Percentiles rank a stretch among this genome's conserved stretches.
Evolutionary conservation across 441 rosid species (phyloP).

Genomic region (Codiaeum variegatum): DNA sequence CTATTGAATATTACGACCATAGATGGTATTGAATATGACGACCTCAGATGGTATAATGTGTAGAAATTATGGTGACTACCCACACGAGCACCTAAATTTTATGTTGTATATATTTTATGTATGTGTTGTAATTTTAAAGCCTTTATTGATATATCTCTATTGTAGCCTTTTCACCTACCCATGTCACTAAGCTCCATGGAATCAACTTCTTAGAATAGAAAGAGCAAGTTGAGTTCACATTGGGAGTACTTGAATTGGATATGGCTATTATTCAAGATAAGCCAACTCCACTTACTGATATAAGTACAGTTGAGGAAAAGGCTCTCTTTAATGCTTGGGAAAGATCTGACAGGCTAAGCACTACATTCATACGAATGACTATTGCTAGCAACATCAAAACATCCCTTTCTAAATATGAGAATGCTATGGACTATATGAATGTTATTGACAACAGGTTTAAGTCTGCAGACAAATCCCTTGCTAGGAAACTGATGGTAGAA

Average conservation of each 20-base stretch:
- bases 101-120: neutral
- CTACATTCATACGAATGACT: too few relatives aligned
- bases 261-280: neutral
- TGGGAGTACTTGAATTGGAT: neutral
- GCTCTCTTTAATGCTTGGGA: neutral
- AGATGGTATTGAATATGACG: neutral
- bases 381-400: neutral
- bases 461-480: neutral
- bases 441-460: neutral
- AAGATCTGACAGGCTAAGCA: neutral
- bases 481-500: neutral
- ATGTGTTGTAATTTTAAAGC: neutral
- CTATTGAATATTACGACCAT: too few relatives aligned
- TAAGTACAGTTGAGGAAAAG: neutral
- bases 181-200: neutral
- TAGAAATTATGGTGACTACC: neutral
- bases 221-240: neutral
- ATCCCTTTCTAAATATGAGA: neutral
- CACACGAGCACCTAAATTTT: neutral
- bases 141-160: neutral
- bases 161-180: neutral
- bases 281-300: slow-evolving; percentile 5
- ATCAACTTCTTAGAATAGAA: neutral
- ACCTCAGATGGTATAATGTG: neutral
- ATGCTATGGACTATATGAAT: neutral